A percentile compares a stretch with the other conserved stretches of the same genome.
phyloP scores from a whole-genome alignment of 1,139 yeast species.

The Kodamaea derodonti region DNA sequence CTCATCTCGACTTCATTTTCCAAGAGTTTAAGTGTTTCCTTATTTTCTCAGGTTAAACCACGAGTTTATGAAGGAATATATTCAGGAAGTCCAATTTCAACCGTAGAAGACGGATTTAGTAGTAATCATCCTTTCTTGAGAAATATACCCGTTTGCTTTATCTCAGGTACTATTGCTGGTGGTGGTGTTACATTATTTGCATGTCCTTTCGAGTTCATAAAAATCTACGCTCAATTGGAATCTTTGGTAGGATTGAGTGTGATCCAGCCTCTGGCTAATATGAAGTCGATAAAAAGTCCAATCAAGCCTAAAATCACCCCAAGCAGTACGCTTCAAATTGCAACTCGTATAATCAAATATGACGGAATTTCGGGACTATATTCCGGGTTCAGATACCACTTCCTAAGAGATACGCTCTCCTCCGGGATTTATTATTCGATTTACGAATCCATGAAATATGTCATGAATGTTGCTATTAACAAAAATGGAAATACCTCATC shows the following conservation, averaged over 20 bases:
- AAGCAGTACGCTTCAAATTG: conserved; percentile 28
- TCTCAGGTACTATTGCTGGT: conserved; percentile 68
- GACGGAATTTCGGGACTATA: conserved; percentile 66
- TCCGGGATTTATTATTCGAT: conserved; percentile 72
- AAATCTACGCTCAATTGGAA: conserved; percentile 73
- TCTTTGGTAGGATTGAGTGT: conserved; percentile 32
- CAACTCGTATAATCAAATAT: conserved; percentile 50
- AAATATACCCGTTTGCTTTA: conserved; percentile 63
- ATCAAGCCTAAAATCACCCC: conserved; percentile 1
- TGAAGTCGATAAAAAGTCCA: not conserved
- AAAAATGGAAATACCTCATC: conserved; percentile 27
- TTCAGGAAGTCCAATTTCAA: conserved; percentile 6
- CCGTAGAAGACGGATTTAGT: conserved; percentile 7
- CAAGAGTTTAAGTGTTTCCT: conserved; percentile 62
- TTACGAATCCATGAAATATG: conserved; percentile 67
- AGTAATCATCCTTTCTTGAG: conserved; percentile 37
- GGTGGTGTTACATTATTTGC: conserved; percentile 62
- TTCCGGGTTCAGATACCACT: conserved; percentile 68
- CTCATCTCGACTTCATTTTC: conserved; percentile 62
- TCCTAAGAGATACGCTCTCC: conserved; percentile 64
- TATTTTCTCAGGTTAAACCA: conserved; percentile 61
- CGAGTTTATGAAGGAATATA: conserved; percentile 31
- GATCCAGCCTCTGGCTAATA: not conserved
- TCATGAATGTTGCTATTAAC: conserved; percentile 33
- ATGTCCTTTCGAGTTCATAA: conserved; percentile 84